Percentiles rank a stretch among this genome's conserved stretches.
Evolutionary conservation across 257 asterid species (phyloP).

Genomic region (Solanum phureja): DNA sequence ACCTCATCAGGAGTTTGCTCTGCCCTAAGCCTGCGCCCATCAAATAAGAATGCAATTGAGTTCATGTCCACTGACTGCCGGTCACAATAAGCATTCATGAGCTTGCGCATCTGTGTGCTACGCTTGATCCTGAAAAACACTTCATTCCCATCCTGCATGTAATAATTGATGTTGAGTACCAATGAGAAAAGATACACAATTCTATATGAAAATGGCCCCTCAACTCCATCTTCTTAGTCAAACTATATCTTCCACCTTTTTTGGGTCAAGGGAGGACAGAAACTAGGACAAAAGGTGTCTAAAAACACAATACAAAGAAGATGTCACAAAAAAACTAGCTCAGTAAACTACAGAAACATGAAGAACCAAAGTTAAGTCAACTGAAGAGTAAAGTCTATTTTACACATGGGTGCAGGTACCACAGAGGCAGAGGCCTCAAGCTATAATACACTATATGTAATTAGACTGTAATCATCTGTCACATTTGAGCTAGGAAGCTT

Average conservation of each 20-base stretch:
- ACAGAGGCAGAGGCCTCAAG: not conserved
- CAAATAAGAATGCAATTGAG: not conserved
- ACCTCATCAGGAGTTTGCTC: not conserved
- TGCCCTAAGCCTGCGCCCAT: not conserved
- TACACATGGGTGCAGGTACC: not conserved
- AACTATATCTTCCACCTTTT: not conserved
- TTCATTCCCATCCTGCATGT: constrained; percentile 23
- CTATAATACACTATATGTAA: not conserved
- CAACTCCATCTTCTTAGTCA: not conserved
- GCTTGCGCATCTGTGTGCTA: constrained; percentile 54
- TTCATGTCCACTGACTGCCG: constrained; percentile 36
- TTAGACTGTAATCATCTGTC: not conserved
- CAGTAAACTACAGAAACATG: not conserved
- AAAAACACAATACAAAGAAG: not conserved
- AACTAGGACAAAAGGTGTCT: not conserved
- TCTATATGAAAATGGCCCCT: not conserved
- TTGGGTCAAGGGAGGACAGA: not conserved
- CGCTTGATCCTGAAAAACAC: constrained; percentile 57
- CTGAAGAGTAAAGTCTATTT: not conserved
- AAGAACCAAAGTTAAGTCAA: not conserved
- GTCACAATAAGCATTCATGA: constrained; percentile 68
- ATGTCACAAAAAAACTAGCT: not conserved
- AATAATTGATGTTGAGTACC: not conserved
- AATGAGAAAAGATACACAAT: not conserved
- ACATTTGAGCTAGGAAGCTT: not conserved